phyloP scores from a whole-genome alignment of 2,329 filamentous ascomycete species.

The Beauveria scarabaeidicola region DNA sequence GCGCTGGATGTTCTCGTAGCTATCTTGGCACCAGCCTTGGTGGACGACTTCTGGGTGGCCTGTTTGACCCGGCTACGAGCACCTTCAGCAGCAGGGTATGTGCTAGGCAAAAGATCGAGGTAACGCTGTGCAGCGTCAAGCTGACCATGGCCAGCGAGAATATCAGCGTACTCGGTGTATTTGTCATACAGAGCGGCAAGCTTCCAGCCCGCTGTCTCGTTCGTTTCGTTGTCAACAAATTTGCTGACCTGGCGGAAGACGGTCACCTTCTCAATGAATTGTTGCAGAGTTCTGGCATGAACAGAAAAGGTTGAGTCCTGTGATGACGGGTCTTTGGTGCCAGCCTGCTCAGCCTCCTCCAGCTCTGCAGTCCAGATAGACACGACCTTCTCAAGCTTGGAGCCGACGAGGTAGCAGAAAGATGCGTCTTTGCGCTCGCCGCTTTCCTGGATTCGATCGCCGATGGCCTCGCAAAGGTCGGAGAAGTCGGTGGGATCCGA shows the following conservation, averaged over 20 bases:
- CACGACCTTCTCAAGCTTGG: constrained; percentile 95
- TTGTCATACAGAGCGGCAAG: constrained; percentile 82
- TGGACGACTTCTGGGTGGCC: constrained; percentile 53
- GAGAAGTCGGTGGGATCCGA: constrained; percentile 86
- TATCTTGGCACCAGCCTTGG: constrained; percentile 19
- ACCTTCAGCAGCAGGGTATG: constrained; percentile 80
- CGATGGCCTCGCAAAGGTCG: constrained; percentile 88
- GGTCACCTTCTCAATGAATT: constrained; percentile 96
- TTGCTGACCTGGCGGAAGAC: constrained; percentile 91
- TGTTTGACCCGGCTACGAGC: constrained; percentile 77
- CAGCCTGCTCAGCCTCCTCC: constrained; percentile 70
- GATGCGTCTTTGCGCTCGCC: constrained; percentile 79
- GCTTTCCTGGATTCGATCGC: constrained; percentile 79
- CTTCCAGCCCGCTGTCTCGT: constrained; percentile 74
- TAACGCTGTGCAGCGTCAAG: constrained; percentile 84
- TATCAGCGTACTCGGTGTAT: constrained; percentile 94
- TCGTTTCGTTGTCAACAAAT: constrained; percentile 72
- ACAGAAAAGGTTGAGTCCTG: constrained; percentile 83
- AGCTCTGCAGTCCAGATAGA: constrained; percentile 89
- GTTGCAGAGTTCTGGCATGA: constrained; percentile 79
- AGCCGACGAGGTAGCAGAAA: constrained; percentile 93
- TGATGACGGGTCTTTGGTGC: constrained; percentile 54
- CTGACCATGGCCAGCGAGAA: constrained; percentile 83
- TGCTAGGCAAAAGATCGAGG: constrained; percentile 72
- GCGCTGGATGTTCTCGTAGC: constrained; percentile 23